Evolutionary conservation across 2,329 filamentous ascomycete genomes (phyloP).

Genomic region (Acephala macrosclerotiorum): DNA sequence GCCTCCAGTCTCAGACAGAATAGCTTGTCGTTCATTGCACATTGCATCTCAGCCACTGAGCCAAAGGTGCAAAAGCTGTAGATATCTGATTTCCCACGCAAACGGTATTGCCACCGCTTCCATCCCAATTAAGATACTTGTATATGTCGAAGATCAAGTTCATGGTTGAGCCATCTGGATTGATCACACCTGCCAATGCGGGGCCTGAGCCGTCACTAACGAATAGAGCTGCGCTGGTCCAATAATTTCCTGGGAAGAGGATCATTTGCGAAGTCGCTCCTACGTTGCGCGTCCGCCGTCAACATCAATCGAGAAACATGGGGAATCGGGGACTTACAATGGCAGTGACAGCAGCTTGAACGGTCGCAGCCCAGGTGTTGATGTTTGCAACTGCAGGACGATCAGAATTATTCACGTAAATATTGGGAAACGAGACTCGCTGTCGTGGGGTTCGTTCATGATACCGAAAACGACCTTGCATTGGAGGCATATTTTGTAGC

Average conservation of each 20-base stretch:
- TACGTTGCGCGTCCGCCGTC: constrained; percentile 52
- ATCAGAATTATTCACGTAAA: background rate
- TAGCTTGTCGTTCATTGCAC: constrained; percentile 19
- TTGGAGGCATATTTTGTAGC: constrained; percentile 64
- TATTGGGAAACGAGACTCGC: background rate
- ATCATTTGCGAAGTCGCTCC: constrained; percentile 71
- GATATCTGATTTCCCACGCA: constrained; percentile 61
- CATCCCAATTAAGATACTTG: constrained; percentile 66
- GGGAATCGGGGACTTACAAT: constrained; percentile 48
- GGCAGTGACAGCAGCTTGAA: constrained; percentile 69
- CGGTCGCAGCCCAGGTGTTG: constrained; percentile 65
- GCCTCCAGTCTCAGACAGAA: constrained; percentile 54
- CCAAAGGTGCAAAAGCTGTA: constrained; percentile 54
- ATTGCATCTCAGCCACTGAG: constrained; percentile 35
- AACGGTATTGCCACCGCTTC: constrained; percentile 58
- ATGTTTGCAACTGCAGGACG: constrained; percentile 51
- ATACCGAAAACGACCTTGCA: constrained; percentile 66
- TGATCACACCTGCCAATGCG: constrained; percentile 60
- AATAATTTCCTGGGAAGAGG: constrained; percentile 69
- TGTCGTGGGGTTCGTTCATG: constrained; percentile 65
- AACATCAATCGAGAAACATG: background rate
- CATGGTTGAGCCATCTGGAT: constrained; percentile 64
- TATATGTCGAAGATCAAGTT: constrained; percentile 66
- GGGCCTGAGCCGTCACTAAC: constrained; percentile 58
- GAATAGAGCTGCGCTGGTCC: constrained; percentile 57